Conservation (phyloP, 2,329 filamentous ascomycete genomes). For the Eutypa lata region DNA sequence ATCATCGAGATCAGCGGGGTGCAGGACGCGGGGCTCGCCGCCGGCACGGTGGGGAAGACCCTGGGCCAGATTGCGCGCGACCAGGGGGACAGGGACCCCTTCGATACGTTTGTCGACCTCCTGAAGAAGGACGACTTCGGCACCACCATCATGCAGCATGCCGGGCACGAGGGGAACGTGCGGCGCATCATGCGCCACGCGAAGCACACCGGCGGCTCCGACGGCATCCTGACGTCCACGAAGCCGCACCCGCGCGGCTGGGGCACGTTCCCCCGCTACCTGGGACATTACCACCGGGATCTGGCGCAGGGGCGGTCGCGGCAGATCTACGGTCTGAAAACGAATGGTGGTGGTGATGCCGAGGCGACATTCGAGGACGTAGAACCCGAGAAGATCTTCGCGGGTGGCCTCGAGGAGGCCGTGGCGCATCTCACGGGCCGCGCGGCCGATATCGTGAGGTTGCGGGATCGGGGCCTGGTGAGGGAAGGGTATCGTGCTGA, state of each 20-base stretch:
- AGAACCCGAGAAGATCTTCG: neutral
- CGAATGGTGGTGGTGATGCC: neutral
- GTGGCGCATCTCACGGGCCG: neutral
- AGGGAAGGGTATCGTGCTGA: neutral
- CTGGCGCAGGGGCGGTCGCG: neutral
- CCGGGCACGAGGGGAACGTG: neutral
- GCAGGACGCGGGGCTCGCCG: neutral
- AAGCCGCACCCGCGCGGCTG: neutral
- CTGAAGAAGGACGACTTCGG: neutral
- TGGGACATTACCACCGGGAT: neutral
- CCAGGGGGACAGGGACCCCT: neutral
- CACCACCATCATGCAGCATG: neutral
- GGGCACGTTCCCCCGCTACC: neutral
- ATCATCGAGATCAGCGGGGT: constrained; percentile 1
- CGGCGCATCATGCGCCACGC: neutral
- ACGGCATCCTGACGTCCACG: neutral
- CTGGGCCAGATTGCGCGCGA: neutral
- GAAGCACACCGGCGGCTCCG: neutral
- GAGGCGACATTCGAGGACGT: neutral
- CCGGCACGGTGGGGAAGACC: neutral
- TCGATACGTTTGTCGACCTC: neutral
- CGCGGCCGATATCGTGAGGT: neutral
- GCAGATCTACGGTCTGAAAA: neutral
- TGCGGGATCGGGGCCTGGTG: neutral
- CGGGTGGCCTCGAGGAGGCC: neutral